These are phyloP conservation scores for Neospermospora avenae DNA, from an alignment of 2,329 filamentous ascomycete genomes.

Conservation along the genomic window DNA sequence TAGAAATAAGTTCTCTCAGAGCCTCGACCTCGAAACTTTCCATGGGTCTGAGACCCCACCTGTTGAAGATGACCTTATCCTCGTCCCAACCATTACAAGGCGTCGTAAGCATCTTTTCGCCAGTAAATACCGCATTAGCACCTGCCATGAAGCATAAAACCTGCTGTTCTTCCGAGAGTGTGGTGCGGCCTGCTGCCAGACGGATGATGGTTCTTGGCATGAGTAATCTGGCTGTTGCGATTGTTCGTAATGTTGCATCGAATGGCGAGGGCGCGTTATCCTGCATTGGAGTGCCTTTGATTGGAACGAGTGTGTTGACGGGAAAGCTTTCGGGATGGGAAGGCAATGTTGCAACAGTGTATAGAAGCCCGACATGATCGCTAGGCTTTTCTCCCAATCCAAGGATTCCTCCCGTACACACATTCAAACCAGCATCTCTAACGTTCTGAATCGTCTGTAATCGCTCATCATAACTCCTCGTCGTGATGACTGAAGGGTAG, in stretches of 20 bases:
- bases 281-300: constrained; percentile 83
- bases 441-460: constrained; percentile 76
- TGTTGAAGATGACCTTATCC: constrained; percentile 77
- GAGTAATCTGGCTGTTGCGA: constrained; percentile 77
- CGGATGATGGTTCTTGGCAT: constrained; percentile 86
- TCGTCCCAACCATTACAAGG: constrained; percentile 90
- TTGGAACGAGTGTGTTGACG: constrained; percentile 86
- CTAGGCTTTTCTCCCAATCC: constrained; percentile 75
- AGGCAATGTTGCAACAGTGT: constrained; percentile 78
- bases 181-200: constrained; percentile 79
- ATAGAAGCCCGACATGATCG: constrained; percentile 78
- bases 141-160: constrained; percentile 86
- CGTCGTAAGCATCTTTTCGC: constrained; percentile 93
- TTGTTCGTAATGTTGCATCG: constrained; percentile 74
- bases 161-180: constrained; percentile 85
- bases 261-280: constrained; percentile 72
- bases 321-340: constrained; percentile 86
- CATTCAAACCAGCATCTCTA: constrained; percentile 80
- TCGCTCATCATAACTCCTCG: constrained; percentile 82
- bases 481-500: constrained; percentile 83
- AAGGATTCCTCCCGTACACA: constrained; percentile 86
- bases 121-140: constrained; percentile 92
- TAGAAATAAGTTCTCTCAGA: constrained; percentile 23
- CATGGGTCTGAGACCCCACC: constrained; percentile 83
- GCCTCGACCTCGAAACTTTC: constrained; percentile 37